phyloP scores from a whole-genome alignment of 2,329 filamentous ascomycete species.

The Apiospora koreana region DNA sequence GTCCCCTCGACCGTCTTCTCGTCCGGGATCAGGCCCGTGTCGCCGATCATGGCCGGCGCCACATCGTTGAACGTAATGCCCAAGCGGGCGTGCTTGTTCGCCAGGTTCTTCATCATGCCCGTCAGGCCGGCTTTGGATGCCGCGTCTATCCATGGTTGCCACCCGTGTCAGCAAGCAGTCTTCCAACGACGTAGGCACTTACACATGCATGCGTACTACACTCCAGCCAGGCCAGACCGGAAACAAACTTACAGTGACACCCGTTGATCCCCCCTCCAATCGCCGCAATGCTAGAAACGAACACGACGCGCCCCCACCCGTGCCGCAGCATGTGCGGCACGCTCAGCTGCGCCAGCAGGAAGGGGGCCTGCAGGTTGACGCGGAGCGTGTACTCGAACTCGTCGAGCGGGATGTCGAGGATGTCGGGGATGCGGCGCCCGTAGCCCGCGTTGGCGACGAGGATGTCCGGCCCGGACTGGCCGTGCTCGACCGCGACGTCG shows the following conservation, averaged over 20 bases:
- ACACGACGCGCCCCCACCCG: slow-evolving; percentile 64
- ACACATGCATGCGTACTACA: neutral
- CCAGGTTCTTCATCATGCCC: slow-evolving; percentile 66
- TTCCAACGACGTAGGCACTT: no score
- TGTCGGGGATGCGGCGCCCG: slow-evolving; percentile 58
- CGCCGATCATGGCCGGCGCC: slow-evolving; percentile 69
- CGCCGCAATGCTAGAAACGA: slow-evolving; percentile 64
- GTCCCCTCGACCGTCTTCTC: slow-evolving; percentile 51
- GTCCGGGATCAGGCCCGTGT: slow-evolving; percentile 63
- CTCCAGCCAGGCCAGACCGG: no score
- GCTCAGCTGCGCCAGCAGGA: slow-evolving; percentile 60
- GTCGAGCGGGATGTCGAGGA: slow-evolving; percentile 61
- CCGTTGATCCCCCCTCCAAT: slow-evolving; percentile 66
- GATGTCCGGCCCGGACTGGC: slow-evolving; percentile 57
- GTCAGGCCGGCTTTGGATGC: slow-evolving; percentile 64
- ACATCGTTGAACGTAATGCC: slow-evolving; percentile 69
- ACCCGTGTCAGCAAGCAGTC: neutral
- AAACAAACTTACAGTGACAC: slow-evolving; percentile 43
- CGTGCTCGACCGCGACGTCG: slow-evolving; percentile 54
- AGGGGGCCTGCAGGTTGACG: slow-evolving; percentile 63
- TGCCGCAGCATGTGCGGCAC: slow-evolving; percentile 61
- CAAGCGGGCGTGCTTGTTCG: slow-evolving; percentile 57
- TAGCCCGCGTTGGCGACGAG: slow-evolving; percentile 68
- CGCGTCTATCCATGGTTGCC: slow-evolving; percentile 33
- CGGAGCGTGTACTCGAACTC: slow-evolving; percentile 66